Evolutionary conservation across 768 basidiomycete genomes (phyloP).

Genomic region (Infundibulicybe gibba): DNA sequence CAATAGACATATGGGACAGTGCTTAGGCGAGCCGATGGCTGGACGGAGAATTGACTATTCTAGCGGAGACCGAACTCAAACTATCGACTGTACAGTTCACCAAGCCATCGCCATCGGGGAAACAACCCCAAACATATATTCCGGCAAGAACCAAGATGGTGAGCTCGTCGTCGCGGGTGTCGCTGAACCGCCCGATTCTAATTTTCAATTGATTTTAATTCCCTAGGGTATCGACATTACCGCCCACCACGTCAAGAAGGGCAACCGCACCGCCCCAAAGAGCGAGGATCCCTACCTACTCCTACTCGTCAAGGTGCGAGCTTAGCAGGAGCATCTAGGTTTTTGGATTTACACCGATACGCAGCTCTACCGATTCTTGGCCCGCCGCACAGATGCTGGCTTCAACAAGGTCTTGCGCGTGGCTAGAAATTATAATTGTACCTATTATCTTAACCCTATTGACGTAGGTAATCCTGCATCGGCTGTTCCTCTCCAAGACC

Average conservation of each 20-base stretch:
- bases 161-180: slow-evolving; percentile 47
- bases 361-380: slow-evolving; percentile 98
- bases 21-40: too few species aligned
- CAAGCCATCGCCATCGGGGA: slow-evolving; percentile 46
- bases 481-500: slow-evolving; percentile 94
- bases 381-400: slow-evolving; percentile 89
- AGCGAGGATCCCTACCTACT: slow-evolving; percentile 99
- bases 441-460: slow-evolving; percentile 15
- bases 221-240: slow-evolving; percentile 91
- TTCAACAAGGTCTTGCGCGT: slow-evolving; percentile 81
- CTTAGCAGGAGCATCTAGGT: background rate
- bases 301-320: slow-evolving; percentile 89
- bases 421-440: background rate
- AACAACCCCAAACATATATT: slow-evolving; percentile 48
- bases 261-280: slow-evolving; percentile 89
- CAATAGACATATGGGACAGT: too few species aligned
- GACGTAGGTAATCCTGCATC: slow-evolving; percentile 83
- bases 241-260: slow-evolving; percentile 99
- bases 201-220: slow-evolving; percentile 10
- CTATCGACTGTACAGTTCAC: slow-evolving; percentile 60
- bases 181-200: slow-evolving; percentile 11
- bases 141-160: slow-evolving; percentile 78
- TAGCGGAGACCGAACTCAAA: slow-evolving; percentile 41
- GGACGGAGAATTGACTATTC: slow-evolving; percentile 9
- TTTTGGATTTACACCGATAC: slow-evolving; percentile 7